Evolutionary conservation across 2,329 filamentous ascomycete species (phyloP), one percentile per base, ranked within the genome.

Genomic region (Claviceps quebecensis): DNA sequence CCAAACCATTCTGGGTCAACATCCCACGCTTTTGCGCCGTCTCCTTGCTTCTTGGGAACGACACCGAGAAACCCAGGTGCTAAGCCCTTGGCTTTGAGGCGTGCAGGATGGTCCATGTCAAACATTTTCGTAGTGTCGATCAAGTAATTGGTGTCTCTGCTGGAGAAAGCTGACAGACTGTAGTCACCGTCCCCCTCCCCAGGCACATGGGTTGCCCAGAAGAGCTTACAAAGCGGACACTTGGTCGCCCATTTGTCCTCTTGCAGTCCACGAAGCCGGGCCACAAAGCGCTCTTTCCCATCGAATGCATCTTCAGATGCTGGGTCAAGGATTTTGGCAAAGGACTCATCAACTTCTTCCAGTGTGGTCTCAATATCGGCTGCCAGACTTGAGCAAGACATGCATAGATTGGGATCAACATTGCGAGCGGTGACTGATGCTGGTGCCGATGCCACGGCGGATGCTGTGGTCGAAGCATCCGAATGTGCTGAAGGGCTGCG

Each of bases 401-500:
- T 52, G 50, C 65, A 67, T 22, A 67, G 56, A 11, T 61, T 59
- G 2, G 63, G 61, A 23, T 67, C 64, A 14, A 48, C 23, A 43
- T 57, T 64, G 55, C 60, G 23, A 58, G 62, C 39, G 56, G 56
- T 40, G 36, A 54, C 50, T 23, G 55, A 56, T 7, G 53, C n/a
- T 7, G 55, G 52, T 22, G 54, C 50, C 19, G 55, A 57, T 11
- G 53, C 14, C 9, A 54, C 45, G 3, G 55, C 47, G 1, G 55
- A 57, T 45, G 51, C 52, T 44, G 56, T 48, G 4, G 54, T 45
- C 1, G 55, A 57, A 43, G 51, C 52, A 41, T 66, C 65, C 3
- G 65, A 67, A 54, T 65, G 60, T 3, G 63, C 61, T 34, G 65
- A 67, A 4, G 64, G 63, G 37, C 64, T 66, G 39, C 65, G 65